These are phyloP conservation scores for Powellomyces hirtus DNA, from an alignment of 192 early-diverging fungal genomes.

Conservation along the genomic window DNA sequence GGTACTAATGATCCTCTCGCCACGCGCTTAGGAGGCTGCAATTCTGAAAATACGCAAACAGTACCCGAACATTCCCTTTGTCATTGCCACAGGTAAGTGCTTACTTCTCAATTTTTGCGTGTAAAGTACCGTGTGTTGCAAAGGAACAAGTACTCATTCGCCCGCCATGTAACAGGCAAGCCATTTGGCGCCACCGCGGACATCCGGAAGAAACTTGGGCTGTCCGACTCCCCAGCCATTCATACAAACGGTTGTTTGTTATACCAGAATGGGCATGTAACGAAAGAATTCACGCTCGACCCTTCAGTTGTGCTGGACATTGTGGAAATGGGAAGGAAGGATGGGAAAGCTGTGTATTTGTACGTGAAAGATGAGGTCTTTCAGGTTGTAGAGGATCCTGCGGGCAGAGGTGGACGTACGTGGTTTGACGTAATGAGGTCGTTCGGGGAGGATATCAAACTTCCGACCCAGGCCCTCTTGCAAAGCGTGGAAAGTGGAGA, in stretches of 20 bases:
- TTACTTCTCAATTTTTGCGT: too few species aligned
- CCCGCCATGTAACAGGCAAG: too few species aligned
- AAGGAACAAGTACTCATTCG: too few species aligned
- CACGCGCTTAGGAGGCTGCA: too few species aligned
- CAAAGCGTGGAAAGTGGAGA: conserved; percentile 3
- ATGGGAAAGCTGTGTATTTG: background rate
- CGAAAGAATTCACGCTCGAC: background rate
- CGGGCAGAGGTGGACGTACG: background rate
- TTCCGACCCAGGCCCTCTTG: conserved; percentile 5
- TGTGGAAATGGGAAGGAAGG: too few species aligned
- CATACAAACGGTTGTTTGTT: conserved; percentile 17
- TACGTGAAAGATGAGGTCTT: conserved; percentile 9
- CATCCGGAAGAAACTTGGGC: conserved; percentile 12
- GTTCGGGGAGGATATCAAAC: conserved; percentile 9
- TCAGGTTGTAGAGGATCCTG: conserved; percentile 13
- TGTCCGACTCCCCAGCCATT: background rate
- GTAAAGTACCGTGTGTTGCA: too few species aligned
- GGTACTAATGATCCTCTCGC: too few species aligned
- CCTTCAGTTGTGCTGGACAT: too few species aligned
- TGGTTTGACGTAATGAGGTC: conserved; percentile 13
- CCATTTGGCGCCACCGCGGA: conserved; percentile 7
- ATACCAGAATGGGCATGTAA: background rate
- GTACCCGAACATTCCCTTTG: conserved; percentile 23
- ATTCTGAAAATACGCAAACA: conserved; percentile 6
- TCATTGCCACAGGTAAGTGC: conserved; percentile 23